Evolutionary conservation across 306 rosid genomes (phyloP).

Genomic region (Prunus mongolica): DNA sequence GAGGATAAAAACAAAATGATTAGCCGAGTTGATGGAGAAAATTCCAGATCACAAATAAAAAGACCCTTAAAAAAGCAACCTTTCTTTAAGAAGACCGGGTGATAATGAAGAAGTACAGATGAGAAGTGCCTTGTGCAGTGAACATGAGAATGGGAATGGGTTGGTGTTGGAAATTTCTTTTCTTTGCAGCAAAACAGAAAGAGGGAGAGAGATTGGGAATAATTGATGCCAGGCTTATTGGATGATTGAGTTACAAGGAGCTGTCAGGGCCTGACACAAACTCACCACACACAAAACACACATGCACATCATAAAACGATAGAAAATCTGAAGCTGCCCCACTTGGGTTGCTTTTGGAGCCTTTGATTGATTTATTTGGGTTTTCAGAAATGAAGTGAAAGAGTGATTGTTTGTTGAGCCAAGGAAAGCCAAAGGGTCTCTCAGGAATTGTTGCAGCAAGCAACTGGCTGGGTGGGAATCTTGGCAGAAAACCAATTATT

Average conservation of each 20-base stretch:
- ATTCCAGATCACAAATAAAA: conserved; percentile 5
- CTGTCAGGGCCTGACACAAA: conserved; percentile 65
- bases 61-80: background rate
- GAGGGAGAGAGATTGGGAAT: conserved; percentile 9
- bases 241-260: conserved; percentile 44
- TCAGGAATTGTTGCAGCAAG: conserved; percentile 16
- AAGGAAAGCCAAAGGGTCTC: background rate
- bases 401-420: background rate
- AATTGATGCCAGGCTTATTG: conserved; percentile 36
- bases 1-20: background rate
- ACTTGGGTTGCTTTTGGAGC: background rate
- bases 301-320: conserved; percentile 37
- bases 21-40: background rate
- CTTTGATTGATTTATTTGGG: background rate
- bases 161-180: conserved; percentile 8
- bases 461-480: conserved; percentile 18
- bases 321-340: conserved; percentile 27
- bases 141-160: conserved; percentile 32
- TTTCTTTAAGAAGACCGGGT: background rate
- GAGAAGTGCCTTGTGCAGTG: conserved; percentile 7
- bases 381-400: background rate
- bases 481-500: conserved; percentile 6
- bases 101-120: background rate
- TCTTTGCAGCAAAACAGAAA: conserved; percentile 8
- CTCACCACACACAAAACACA: conserved; percentile 36